Percentiles rank a stretch among this genome's conserved stretches.
Evolutionary conservation across 1,284 basidiomycete genomes (phyloP).

Genomic region (Veloporphyrellus conicus): DNA sequence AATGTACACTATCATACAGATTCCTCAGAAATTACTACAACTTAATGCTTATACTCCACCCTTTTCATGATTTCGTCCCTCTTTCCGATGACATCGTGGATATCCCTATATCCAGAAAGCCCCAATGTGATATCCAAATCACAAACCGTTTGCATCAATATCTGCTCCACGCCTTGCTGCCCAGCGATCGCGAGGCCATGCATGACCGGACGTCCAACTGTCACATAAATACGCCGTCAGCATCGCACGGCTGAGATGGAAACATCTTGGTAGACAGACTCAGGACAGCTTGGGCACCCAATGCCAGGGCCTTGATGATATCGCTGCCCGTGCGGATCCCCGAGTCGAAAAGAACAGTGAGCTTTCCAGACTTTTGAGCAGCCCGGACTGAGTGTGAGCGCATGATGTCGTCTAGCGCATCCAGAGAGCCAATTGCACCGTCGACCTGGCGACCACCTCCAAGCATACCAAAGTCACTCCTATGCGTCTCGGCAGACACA

Average conservation of each 20-base stretch:
- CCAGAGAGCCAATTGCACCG: constrained; percentile 68
- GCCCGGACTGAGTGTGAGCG: constrained; percentile 51
- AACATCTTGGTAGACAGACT: constrained; percentile 36
- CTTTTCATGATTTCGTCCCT: not conserved
- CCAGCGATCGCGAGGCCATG: constrained; percentile 54
- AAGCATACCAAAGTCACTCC: not conserved
- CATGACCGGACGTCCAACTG: constrained; percentile 46
- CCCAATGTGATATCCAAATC: constrained; percentile 55
- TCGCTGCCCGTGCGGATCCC: constrained; percentile 74
- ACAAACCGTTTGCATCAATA: constrained; percentile 48
- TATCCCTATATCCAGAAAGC: constrained; percentile 33
- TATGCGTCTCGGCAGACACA: not conserved
- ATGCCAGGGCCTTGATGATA: constrained; percentile 70
- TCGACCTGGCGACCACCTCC: constrained; percentile 79
- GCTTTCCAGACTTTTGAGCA: constrained; percentile 53
- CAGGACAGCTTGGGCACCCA: constrained; percentile 63
- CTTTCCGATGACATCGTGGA: constrained; percentile 28
- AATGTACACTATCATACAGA: too few species aligned
- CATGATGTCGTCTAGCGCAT: constrained; percentile 62
- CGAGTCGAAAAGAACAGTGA: constrained; percentile 76
- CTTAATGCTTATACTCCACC: not conserved
- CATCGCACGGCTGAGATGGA: too few species aligned
- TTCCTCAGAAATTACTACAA: not conserved
- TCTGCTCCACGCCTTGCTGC: constrained; percentile 50
- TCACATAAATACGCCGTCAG: not conserved